These are phyloP conservation scores for Saccharomycopsis guyanensis DNA, from an alignment of 805 yeast species.

Conservation along the genomic window DNA sequence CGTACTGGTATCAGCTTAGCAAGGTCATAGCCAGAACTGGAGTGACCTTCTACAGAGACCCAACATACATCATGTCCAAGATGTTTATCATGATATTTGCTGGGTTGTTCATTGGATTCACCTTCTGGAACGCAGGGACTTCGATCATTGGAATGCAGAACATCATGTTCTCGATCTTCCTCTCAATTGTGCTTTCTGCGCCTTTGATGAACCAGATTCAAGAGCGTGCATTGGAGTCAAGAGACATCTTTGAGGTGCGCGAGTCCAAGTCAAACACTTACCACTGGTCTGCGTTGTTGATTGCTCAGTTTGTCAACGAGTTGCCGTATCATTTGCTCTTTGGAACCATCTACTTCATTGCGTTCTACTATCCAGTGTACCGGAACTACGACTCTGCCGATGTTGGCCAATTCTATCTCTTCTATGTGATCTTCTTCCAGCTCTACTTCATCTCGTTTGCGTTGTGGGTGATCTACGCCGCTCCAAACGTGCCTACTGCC, in stretches of 20 bases:
- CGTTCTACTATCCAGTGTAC: conserved; percentile 43
- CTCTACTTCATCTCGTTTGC: conserved; percentile 46
- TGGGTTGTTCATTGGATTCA: conserved; percentile 63
- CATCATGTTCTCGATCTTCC: conserved; percentile 49
- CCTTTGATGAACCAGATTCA: conserved; percentile 57
- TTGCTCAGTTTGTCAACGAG: conserved; percentile 48
- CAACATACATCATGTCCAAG: conserved; percentile 54
- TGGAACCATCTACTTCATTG: conserved; percentile 44
- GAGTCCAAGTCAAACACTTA: conserved; percentile 65
- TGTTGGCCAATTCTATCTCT: conserved; percentile 45
- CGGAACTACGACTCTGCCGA: conserved; percentile 37
- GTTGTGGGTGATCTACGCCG: conserved; percentile 43
- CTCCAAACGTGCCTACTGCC: conserved; percentile 64
- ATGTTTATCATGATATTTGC: conserved; percentile 38
- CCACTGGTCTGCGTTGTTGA: conserved; percentile 54
- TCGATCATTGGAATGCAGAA: conserved; percentile 48
- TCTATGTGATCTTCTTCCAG: conserved; percentile 41
- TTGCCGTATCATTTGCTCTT: conserved; percentile 47
- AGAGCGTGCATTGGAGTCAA: conserved; percentile 44
- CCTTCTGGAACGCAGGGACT: conserved; percentile 50
- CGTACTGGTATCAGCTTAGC: conserved; percentile 37
- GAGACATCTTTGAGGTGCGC: conserved; percentile 61
- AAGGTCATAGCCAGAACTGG: conserved; percentile 36
- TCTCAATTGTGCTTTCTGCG: conserved; percentile 47
- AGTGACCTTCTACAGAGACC: conserved; percentile 49